Base-by-base conservation (phyloP, 495 filamentous ascomycete genomes). In the Neurospora discreta region DNA sequence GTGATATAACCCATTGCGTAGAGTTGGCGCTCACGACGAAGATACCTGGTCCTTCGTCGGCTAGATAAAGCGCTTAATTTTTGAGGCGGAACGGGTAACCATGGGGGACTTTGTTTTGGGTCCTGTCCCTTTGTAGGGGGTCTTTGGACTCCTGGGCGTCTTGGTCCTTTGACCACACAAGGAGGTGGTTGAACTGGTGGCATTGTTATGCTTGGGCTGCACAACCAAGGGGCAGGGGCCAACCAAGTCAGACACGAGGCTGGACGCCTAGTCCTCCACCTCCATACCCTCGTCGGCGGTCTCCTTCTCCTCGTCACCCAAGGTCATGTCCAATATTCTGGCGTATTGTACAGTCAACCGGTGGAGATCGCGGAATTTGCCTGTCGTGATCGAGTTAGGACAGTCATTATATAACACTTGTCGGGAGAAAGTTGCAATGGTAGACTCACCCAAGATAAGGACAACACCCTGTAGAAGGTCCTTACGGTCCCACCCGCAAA, bases 281-380 rank as follows among this genome's bases (percentile, higher is more conserved):
- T 75, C 75, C 77, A 80, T 79, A 18, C 73, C 65, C 42, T 77
- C 75, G 5, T 68, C 67, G 26, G 16, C 58, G 20, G 67, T 69
- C 30, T 58, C 72, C 9, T 69, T 71, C 10, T 81, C 79, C 60
- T 84, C 81, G 79, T 82, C 85, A 76, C 82, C 87, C 80, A 89
- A 86, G 0, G 86, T 88, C 76, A 91, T 86, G 26, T 84, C 92
- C 13, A 96, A 78, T 20, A 94, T 80, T 68, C 90, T 88, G 23
- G 93, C 93, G 75, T 95, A 97, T 73, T 94, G 93, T n/a, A 96
- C 91, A 39, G 92, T 97, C 43, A 96, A 88, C 8, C 94, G 86
- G 78, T 98, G 94, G 38, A 98, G 85, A 76, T 98, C 94, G 33
- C 94, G 90, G 78, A 93, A 92, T 88, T 98, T 98, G 70, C 94